Evolutionary conservation across 495 filamentous ascomycete species (phyloP).

Genomic region (Annulohypoxylon maeteangense): DNA sequence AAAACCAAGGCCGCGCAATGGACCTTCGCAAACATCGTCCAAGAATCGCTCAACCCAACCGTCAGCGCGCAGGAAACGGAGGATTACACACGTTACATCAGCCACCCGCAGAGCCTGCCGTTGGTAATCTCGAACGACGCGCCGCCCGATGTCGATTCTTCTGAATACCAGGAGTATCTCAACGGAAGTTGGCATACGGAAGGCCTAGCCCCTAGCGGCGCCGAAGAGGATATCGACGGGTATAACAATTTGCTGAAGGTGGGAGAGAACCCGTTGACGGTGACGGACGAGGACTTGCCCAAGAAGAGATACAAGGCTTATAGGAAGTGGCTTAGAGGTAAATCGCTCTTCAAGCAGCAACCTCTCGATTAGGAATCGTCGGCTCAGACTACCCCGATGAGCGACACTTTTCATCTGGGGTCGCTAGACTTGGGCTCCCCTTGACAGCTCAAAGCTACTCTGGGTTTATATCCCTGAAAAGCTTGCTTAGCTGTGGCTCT

Average conservation of each 20-base stretch:
- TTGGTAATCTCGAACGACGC: conserved; percentile 82
- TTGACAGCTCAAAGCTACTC: conserved; percentile 3
- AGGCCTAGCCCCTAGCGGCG: conserved; percentile 44
- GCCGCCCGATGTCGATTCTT: conserved; percentile 60
- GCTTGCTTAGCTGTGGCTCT: conserved; percentile 52
- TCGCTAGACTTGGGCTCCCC: conserved; percentile 10
- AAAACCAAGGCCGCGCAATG: conserved; percentile 80
- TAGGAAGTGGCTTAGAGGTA: conserved; percentile 89
- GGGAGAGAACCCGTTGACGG: conserved; percentile 85
- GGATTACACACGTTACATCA: conserved; percentile 91
- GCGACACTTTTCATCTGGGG: conserved; percentile 10
- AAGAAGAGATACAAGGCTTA: conserved; percentile 98
- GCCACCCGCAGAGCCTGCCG: conserved; percentile 88
- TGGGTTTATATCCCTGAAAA: conserved; percentile 51
- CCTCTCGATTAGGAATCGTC: conserved; percentile 66
- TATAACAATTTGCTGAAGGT: conserved; percentile 81
- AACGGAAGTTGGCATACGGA: conserved; percentile 63
- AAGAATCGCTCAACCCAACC: conserved; percentile 80
- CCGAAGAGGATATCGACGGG: conserved; percentile 75
- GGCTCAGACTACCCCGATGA: conserved; percentile 10
- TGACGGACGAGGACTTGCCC: conserved; percentile 79
- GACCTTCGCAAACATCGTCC: conserved; percentile 86
- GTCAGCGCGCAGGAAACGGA: conserved; percentile 78
- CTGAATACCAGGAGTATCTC: conserved; percentile 81
- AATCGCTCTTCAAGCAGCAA: conserved; percentile 92